Percentiles rank a stretch among this genome's conserved stretches.
These are phyloP conservation scores for Fusarium albosuccineum DNA, from an alignment of 2,329 filamentous ascomycete genomes.

Conservation along the genomic window DNA sequence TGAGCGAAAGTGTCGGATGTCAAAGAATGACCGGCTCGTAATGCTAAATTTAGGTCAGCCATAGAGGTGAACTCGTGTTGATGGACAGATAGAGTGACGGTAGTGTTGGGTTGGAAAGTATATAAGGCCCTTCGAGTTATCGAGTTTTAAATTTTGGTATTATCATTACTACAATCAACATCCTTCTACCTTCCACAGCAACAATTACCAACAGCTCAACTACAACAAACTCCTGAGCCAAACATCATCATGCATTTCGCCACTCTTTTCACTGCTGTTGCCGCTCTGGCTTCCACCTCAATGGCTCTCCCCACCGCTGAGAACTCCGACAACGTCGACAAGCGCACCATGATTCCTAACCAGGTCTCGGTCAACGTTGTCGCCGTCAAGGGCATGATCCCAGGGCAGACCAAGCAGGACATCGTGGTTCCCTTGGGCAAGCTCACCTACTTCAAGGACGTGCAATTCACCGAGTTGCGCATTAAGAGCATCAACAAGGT, in stretches of 20 bases:
- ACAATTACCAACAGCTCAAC: neutral
- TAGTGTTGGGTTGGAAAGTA: neutral
- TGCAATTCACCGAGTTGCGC: neutral
- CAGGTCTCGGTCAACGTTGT: slow-evolving; percentile 5
- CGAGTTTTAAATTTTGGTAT: neutral
- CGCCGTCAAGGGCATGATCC: neutral
- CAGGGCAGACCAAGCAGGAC: neutral
- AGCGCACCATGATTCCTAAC: slow-evolving; percentile 2
- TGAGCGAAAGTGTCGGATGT: too few species aligned
- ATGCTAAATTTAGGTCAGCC: slow-evolving; percentile 1
- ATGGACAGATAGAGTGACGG: neutral
- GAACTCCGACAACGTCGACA: neutral
- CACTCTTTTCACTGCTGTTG: neutral
- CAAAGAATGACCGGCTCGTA: neutral
- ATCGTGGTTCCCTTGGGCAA: neutral
- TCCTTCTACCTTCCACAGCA: neutral
- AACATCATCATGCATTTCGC: slow-evolving; percentile 3
- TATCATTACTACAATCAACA: neutral
- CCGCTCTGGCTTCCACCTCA: neutral
- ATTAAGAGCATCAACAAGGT: neutral
- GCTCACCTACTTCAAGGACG: neutral
- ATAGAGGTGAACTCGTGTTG: neutral
- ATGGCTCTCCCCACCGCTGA: neutral
- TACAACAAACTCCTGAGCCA: neutral
- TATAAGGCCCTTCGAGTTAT: neutral